Evolutionary conservation across 169 alveolate species (phyloP).

Genomic region (Cryptosporidium meleagridis): DNA sequence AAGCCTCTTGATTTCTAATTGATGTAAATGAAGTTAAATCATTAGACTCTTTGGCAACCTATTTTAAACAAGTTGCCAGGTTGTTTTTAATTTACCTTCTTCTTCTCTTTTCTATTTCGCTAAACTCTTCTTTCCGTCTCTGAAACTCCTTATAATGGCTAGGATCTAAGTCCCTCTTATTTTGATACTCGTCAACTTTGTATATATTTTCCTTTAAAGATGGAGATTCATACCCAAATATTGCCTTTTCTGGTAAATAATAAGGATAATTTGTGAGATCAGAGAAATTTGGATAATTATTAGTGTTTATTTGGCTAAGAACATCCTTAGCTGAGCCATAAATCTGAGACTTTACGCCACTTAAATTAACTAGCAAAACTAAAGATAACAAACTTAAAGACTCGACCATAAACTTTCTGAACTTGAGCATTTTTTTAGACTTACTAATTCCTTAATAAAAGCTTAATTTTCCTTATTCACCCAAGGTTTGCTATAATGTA

Average conservation of each 20-base stretch:
- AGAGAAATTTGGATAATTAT: constrained; percentile 16
- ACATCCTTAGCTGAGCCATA: constrained; percentile 44
- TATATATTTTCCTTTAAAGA: constrained; percentile 35
- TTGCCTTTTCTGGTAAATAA: constrained; percentile 32
- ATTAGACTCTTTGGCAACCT: background rate
- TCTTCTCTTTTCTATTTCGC: constrained; percentile 37
- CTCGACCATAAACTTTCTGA: background rate
- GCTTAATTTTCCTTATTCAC: no score
- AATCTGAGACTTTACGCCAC: constrained; percentile 1
- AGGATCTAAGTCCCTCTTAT: constrained; percentile 14
- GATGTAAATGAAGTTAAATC: no score
- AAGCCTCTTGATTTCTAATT: constrained; percentile 49
- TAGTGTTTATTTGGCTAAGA: constrained; percentile 7
- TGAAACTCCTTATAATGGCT: constrained; percentile 20
- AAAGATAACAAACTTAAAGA: background rate
- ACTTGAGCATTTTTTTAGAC: background rate
- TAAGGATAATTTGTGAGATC: constrained; percentile 58
- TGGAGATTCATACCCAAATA: constrained; percentile 43
- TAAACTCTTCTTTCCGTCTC: constrained; percentile 23
- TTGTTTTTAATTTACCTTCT: constrained; percentile 28
- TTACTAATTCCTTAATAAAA: background rate
- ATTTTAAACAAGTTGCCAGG: background rate
- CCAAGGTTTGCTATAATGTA: background rate
- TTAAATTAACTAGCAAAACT: background rate
- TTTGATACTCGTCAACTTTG: background rate